A percentile compares a stretch with the other conserved stretches of the same genome.
Conservation (phyloP, 1,284 basidiomycete genomes). For the Mycena citricolor region DNA sequence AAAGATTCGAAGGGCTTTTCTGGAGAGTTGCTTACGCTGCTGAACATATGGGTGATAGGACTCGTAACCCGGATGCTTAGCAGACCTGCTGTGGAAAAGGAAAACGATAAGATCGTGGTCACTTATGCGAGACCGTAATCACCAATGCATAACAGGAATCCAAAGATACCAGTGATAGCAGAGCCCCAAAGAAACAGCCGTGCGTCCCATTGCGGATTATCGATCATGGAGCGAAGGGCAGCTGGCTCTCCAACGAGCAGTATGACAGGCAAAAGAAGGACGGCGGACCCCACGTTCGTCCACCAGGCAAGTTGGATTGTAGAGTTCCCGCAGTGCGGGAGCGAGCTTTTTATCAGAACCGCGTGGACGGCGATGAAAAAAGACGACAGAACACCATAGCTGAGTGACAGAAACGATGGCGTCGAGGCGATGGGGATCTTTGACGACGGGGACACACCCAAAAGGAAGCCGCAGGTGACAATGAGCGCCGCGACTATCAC, state of each 20-base stretch:
- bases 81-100: conserved; percentile 47
- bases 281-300: conserved; percentile 68
- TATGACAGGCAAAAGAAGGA: conserved; percentile 63
- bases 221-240: conserved; percentile 39
- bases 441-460: conserved; percentile 57
- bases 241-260: conserved; percentile 53
- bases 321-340: conserved; percentile 65
- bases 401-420: conserved; percentile 55
- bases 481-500: conserved; percentile 54
- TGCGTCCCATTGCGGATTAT: conserved; percentile 46
- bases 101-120: too few species aligned
- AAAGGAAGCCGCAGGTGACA: conserved; percentile 63
- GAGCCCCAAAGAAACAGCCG: conserved; percentile 61
- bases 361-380: conserved; percentile 74
- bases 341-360: conserved; percentile 68
- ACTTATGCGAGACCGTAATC: conserved; percentile 1
- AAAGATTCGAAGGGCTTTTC: conserved; percentile 1
- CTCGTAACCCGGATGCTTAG: conserved; percentile 73
- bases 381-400: conserved; percentile 70
- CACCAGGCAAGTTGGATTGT: conserved; percentile 75
- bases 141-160: conserved; percentile 64
- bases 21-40: conserved; percentile 50
- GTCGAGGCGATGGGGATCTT: conserved; percentile 38
- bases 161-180: conserved; percentile 67
- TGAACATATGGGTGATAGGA: conserved; percentile 76